Base-by-base conservation (phyloP, 2,329 filamentous ascomycete genomes). In the Colletotrichum salicis region DNA sequence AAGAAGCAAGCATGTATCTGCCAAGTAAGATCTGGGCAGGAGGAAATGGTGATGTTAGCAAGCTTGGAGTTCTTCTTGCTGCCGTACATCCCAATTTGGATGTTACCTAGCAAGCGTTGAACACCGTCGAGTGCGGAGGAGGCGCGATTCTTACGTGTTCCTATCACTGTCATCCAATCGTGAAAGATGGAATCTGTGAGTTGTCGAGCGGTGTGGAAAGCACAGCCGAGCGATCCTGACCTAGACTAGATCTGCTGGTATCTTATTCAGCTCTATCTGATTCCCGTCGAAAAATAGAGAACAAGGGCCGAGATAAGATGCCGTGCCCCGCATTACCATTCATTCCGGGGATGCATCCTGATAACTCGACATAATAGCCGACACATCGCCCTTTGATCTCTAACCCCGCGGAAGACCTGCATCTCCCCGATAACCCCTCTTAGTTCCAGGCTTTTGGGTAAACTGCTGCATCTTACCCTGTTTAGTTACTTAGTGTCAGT, bases 381-480 rank as follows among this genome's bases (percentile, higher is more conserved):
- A 15, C 41, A 35, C 15, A 55, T 59, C 41, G 41, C 41, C 41
- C 69, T 54, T 45, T 13, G 13, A 5, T 54, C 31, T 48, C 31
- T 54, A 6, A 41, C n/a, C 29, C 13, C 58, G 24, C 35, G 19
- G n/a, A 33, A n/a, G 10, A 37, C 31, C 3, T n/a, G 33, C 37
- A 48, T 48, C 37, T 37, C 22, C 13, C 61, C 63, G 51, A n/a
- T 48, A 37, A 10, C 11, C 22, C n/a, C 33, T 54, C 31, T 48
- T 55, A 29, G 22, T 64, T 48, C 65, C 65, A 51, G 29, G 19
- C 22, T 10, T 48, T 22, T 59, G 54, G 59, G 48, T 48, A 56
- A 48, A 54, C 13, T 69, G 45, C 54, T 69, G 55, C 69, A 71
- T 71, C n/a, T 1, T 56, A 22, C 41, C 69, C 69, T 71, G 65